phyloP scores from a whole-genome alignment of 2,329 filamentous ascomycete genomes.

The Tolypocladium pustulatum region DNA sequence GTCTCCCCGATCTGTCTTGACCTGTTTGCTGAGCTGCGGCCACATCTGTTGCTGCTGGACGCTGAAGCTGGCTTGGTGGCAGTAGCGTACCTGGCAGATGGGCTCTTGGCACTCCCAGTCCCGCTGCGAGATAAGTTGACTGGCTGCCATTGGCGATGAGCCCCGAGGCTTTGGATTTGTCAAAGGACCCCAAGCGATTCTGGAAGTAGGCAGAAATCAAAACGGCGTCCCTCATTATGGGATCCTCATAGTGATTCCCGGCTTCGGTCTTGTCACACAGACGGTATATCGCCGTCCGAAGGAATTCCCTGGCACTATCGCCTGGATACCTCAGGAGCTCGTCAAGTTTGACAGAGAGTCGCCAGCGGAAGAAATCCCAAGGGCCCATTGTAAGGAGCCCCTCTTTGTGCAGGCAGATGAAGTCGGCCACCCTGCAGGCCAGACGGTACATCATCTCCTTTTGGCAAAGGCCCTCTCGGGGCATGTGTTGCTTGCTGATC shows the following conservation, averaged over 20 bases:
- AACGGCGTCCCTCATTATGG: constrained; percentile 15
- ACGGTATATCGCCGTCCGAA: constrained; percentile 8
- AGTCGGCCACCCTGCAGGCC: constrained; percentile 20
- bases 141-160: neutral
- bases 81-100: neutral
- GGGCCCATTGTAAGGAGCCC: constrained; percentile 23
- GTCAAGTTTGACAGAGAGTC: constrained; percentile 11
- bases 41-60: neutral
- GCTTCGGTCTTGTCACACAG: constrained; percentile 5
- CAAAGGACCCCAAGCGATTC: constrained; percentile 1
- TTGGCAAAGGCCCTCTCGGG: constrained; percentile 18
- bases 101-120: neutral
- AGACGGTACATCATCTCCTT: constrained; percentile 24
- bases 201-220: constrained; percentile 15
- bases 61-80: neutral
- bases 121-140: neutral
- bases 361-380: constrained; percentile 27
- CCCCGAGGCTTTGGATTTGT: constrained; percentile 11
- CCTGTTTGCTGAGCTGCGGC: neutral
- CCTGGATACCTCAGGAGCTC: constrained; percentile 3
- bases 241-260: constrained; percentile 11
- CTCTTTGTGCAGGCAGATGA: constrained; percentile 13
- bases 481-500: constrained; percentile 20
- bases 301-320: constrained; percentile 2
- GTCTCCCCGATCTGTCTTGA: neutral